phyloP scores from a whole-genome alignment of 176 grass and related monocot species.

The Juncus effusus region DNA sequence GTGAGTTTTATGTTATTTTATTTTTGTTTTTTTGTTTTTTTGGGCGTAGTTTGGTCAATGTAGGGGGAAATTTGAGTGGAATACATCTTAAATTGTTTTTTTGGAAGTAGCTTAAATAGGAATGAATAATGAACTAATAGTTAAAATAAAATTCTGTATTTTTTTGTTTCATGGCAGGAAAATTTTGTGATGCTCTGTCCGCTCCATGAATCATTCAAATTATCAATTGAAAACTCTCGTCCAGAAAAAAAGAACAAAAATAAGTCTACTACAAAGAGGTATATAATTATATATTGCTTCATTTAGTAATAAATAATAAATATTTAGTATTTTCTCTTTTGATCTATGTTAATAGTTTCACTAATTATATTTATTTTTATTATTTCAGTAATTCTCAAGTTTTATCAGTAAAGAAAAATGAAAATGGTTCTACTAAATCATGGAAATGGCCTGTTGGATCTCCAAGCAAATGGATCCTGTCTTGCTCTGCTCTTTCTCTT shows the following conservation, averaged over 20 bases:
- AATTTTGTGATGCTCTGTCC: constrained; percentile 98
- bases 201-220: constrained; percentile 53
- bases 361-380: constrained; percentile 15
- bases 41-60: neutral
- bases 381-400: constrained; percentile 41
- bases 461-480: constrained; percentile 73
- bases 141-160: neutral
- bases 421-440: constrained; percentile 25
- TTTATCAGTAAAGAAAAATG: constrained; percentile 23
- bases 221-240: constrained; percentile 46
- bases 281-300: constrained; percentile 15
- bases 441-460: constrained; percentile 71
- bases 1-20: constrained; percentile 14
- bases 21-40: neutral
- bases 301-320: too few relatives aligned
- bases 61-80: neutral
- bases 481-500: constrained; percentile 78
- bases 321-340: constrained; percentile 12
- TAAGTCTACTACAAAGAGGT: constrained; percentile 47
- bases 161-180: constrained; percentile 40
- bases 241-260: constrained; percentile 44
- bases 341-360: neutral
- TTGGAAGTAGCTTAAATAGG: too few relatives aligned
- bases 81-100: neutral
- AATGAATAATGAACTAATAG: neutral